phyloP scores from a whole-genome alignment of 1,139 yeast genomes.

The Eremothecium cymbalariae region DNA sequence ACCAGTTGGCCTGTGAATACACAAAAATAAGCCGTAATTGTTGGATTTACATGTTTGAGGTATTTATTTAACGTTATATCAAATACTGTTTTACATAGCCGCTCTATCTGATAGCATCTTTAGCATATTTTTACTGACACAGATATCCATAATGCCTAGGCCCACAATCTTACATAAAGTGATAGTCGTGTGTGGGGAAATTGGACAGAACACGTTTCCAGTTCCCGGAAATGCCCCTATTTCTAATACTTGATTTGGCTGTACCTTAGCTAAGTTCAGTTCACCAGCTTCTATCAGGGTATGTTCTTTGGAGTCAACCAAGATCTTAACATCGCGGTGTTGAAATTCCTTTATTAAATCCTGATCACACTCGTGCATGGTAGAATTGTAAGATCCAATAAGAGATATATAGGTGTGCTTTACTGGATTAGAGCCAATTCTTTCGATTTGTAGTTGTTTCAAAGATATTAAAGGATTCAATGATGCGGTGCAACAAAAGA shows the following conservation, averaged over 20 bases:
- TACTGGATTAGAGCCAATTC: constrained; percentile 24
- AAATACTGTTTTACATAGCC: no score
- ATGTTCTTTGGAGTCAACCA: constrained; percentile 56
- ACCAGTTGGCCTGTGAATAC: no score
- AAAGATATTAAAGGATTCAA: constrained; percentile 42
- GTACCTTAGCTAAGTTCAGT: constrained; percentile 40
- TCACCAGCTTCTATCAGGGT: constrained; percentile 60
- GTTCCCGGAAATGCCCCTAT: constrained; percentile 34
- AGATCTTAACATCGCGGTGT: constrained; percentile 32
- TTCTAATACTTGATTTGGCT: constrained; percentile 37
- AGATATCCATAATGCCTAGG: constrained; percentile 52
- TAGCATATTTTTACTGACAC: constrained; percentile 33
- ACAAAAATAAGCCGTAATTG: no score
- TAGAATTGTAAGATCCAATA: constrained; percentile 63
- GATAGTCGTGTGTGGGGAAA: constrained; percentile 25
- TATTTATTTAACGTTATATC: no score
- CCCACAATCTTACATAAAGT: constrained; percentile 51
- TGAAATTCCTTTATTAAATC: constrained; percentile 32
- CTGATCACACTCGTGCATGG: constrained; percentile 56
- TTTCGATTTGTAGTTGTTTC: constrained; percentile 32
- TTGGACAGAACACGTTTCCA: background rate
- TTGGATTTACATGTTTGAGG: no score
- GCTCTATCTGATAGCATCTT: no score
- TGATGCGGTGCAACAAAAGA: constrained; percentile 56
- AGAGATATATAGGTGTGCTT: constrained; percentile 47